These are phyloP conservation scores for Penicillium palitans DNA, from an alignment of 2,329 filamentous ascomycete genomes.

Conservation along the genomic window DNA sequence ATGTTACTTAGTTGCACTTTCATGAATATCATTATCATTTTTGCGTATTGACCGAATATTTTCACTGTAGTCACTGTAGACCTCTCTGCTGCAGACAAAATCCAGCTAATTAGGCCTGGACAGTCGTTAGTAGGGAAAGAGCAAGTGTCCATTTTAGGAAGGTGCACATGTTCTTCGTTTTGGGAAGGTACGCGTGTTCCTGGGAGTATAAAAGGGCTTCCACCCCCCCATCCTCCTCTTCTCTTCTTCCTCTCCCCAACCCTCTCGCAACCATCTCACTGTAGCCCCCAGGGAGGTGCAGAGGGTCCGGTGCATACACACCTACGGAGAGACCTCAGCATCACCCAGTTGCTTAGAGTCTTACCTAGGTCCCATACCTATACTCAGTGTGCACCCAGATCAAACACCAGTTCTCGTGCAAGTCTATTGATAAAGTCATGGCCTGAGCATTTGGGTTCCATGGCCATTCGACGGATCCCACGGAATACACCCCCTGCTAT, in stretches of 20 bases:
- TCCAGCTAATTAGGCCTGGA: background rate
- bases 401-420: background rate
- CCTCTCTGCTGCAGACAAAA: background rate
- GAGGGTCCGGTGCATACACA: background rate
- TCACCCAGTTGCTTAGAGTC: background rate
- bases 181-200: background rate
- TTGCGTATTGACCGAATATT: background rate
- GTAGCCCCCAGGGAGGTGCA: background rate
- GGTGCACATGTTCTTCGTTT: background rate
- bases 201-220: background rate
- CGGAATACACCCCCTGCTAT: background rate
- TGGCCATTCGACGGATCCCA: background rate
- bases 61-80: background rate
- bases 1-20: slow-evolving; percentile 2
- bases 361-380: too few species aligned
- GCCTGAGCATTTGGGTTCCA: background rate
- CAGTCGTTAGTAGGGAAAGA: background rate
- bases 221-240: background rate
- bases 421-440: background rate
- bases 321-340: background rate
- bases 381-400: background rate
- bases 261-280: background rate
- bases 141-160: background rate
- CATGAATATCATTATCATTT: slow-evolving; percentile 3
- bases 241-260: background rate